Conservation (phyloP, 1,139 yeast genomes). For the Suhomyces taliae region DNA sequence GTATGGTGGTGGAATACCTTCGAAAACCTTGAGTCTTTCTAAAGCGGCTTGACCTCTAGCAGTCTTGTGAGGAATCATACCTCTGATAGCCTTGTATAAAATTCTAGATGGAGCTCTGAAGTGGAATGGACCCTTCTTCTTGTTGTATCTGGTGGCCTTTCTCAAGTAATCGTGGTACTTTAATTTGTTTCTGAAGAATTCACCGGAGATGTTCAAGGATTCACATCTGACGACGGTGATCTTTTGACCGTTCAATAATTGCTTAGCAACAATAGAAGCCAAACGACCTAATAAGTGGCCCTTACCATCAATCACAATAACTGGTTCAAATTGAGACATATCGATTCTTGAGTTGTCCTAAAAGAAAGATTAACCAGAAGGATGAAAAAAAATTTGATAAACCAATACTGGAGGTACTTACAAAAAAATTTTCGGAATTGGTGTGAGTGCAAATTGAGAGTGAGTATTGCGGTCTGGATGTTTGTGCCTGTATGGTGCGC, state of each 20-base stretch:
- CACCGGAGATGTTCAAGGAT: constrained; percentile 98
- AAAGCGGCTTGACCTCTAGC: constrained; percentile 99
- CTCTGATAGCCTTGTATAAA: constrained; percentile 99
- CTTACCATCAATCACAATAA: constrained; percentile 97
- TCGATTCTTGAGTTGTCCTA: constrained; percentile 11
- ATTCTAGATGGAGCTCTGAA: constrained; percentile 99
- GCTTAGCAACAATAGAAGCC: constrained; percentile 98
- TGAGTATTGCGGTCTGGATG: constrained; percentile 8
- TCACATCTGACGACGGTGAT: constrained; percentile 97
- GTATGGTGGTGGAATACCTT: constrained; percentile 99
- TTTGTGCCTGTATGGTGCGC: not conserved
- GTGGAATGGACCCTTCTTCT: constrained; percentile 99
- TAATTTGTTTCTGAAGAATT: constrained; percentile 99
- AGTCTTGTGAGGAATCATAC: constrained; percentile 99
- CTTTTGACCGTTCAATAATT: constrained; percentile 97
- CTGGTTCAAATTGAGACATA: constrained; percentile 94
- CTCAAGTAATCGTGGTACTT: constrained; percentile 99
- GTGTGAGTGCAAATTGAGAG: constrained; percentile 1
- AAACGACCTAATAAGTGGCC: constrained; percentile 99
- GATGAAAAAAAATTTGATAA: constrained; percentile 10
- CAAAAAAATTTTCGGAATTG: constrained; percentile 12
- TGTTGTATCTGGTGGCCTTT: constrained; percentile 99
- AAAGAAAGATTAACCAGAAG: constrained; percentile 12
- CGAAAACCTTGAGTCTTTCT: constrained; percentile 98
- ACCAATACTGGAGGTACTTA: constrained; percentile 8